Conservation (phyloP, 495 filamentous ascomycete genomes). For the Penicillium cinerascens region DNA sequence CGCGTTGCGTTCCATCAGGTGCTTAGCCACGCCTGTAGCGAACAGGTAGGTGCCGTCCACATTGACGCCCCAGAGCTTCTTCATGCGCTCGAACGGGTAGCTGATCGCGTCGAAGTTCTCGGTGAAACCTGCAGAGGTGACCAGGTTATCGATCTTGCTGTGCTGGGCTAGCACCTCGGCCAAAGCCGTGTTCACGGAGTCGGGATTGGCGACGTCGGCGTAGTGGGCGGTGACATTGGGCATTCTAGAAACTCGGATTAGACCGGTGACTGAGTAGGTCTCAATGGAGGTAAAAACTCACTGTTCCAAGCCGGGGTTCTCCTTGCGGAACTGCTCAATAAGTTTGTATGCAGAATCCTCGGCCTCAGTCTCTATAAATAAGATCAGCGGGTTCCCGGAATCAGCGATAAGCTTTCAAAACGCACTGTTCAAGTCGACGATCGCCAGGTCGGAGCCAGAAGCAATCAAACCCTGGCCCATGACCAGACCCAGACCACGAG, state of each 20-base stretch:
- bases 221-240: constrained; percentile 88
- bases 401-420: constrained; percentile 8
- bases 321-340: constrained; percentile 66
- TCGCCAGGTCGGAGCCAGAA: constrained; percentile 82
- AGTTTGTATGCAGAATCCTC: constrained; percentile 67
- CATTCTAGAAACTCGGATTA: constrained; percentile 38
- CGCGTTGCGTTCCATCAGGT: constrained; percentile 77
- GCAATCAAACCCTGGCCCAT: constrained; percentile 88
- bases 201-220: constrained; percentile 75
- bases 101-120: constrained; percentile 90
- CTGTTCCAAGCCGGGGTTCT: constrained; percentile 73
- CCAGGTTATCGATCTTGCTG: constrained; percentile 82
- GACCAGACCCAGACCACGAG: constrained; percentile 79
- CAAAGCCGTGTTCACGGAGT: constrained; percentile 69
- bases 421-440: constrained; percentile 90
- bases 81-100: constrained; percentile 83
- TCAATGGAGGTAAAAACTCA: constrained; percentile 30
- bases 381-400: constrained; percentile 9
- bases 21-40: constrained; percentile 78
- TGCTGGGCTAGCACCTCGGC: constrained; percentile 67
- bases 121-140: constrained; percentile 93
- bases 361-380: constrained; percentile 72
- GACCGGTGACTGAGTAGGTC: background rate
- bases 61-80: constrained; percentile 92
- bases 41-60: constrained; percentile 93